These are phyloP conservation scores for Ganoderma sinense DNA, from an alignment of 1,284 basidiomycete genomes.

Conservation along the genomic window DNA sequence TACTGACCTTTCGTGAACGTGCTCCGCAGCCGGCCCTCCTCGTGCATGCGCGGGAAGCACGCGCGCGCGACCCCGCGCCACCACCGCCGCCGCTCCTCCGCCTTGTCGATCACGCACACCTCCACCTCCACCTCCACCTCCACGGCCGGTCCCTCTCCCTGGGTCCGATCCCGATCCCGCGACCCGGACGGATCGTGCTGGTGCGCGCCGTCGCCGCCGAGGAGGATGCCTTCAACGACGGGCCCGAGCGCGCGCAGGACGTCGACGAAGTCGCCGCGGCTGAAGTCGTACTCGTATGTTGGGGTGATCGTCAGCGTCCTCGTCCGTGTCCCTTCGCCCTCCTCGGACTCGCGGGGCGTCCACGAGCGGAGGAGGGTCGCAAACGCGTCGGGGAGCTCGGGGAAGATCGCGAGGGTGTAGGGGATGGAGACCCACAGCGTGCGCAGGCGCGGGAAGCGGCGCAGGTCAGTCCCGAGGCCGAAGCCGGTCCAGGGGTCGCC, in stretches of 20 bases:
- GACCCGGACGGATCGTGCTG: neutral
- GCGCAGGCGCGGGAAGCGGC: neutral
- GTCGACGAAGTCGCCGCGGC: constrained; percentile 17
- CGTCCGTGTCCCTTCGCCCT: no score
- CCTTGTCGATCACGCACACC: neutral
- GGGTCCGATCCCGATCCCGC: neutral
- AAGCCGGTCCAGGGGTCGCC: neutral
- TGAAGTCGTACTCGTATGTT: neutral
- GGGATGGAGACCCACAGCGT: neutral
- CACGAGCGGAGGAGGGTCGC: neutral
- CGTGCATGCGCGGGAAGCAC: neutral
- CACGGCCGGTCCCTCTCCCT: no score
- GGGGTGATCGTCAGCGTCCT: neutral
- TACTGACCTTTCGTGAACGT: neutral
- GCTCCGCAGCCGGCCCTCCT: neutral
- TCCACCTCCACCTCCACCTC: neutral
- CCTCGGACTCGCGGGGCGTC: neutral
- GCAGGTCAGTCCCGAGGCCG: neutral
- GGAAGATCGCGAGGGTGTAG: neutral
- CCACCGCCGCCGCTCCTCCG: neutral
- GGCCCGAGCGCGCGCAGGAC: neutral
- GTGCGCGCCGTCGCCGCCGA: neutral
- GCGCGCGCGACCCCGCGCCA: neutral
- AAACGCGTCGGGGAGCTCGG: neutral
- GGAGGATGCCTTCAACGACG: neutral